Evolutionary conservation across 345 rosid species (phyloP).

Genomic region (Eucalyptus sp.): DNA sequence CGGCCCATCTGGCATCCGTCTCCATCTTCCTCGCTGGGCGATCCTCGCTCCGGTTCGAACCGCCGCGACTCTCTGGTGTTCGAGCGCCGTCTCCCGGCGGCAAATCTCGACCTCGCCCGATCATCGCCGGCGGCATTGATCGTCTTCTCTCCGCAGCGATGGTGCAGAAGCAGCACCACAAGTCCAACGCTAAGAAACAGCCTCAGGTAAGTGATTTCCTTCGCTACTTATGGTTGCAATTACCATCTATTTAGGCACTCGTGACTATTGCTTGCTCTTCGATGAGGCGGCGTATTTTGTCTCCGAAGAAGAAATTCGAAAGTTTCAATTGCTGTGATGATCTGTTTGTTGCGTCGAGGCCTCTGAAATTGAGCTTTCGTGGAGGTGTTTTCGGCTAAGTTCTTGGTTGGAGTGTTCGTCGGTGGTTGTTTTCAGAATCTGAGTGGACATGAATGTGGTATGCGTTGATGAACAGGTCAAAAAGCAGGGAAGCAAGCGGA

Average conservation of each 20-base stretch:
- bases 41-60: not conserved
- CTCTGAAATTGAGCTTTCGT: not conserved
- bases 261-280: not conserved
- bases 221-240: not conserved
- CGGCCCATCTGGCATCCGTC: not conserved
- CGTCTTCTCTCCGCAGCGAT: slow-evolving; percentile 3
- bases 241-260: fast-evolving
- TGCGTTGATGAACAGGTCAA: slow-evolving; percentile 29
- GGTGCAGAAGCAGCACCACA: slow-evolving; percentile 70
- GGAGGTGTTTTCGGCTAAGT: not conserved
- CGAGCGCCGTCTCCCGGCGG: not conserved
- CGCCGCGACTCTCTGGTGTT: not conserved
- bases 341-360: not conserved
- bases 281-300: not conserved
- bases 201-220: slow-evolving; percentile 24
- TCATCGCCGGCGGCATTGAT: not conserved
- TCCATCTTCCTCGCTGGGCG: not conserved
- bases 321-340: fast-evolving
- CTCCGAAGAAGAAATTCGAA: not conserved
- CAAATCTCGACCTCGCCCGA: not conserved
- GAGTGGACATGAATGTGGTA: not conserved
- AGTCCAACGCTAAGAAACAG: slow-evolving; percentile 51
- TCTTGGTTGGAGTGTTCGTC: not conserved
- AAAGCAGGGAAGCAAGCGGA: slow-evolving; percentile 59
- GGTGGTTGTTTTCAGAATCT: not conserved